Evolutionary conservation across 495 filamentous ascomycete genomes (phyloP).

Genomic region (Daldinia bambusicola): DNA sequence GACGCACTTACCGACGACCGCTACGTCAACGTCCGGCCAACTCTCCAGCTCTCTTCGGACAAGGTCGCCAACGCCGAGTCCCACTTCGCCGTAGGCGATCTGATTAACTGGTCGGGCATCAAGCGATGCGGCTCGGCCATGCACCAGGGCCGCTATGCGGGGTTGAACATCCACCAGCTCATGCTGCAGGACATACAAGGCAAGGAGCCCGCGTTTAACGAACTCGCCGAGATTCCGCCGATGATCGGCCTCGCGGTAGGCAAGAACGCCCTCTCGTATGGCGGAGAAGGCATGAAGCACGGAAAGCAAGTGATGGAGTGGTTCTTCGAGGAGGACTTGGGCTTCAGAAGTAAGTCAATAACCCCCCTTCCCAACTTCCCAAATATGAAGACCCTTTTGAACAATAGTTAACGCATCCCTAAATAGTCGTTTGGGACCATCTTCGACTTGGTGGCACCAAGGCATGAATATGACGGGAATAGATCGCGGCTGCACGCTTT

Average conservation of each 20-base stretch:
- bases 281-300: slow-evolving; percentile 59
- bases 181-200: slow-evolving; percentile 57
- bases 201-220: slow-evolving; percentile 54
- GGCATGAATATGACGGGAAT: slow-evolving; percentile 13
- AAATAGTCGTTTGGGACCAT: slow-evolving; percentile 66
- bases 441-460: slow-evolving; percentile 57
- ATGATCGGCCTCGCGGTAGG: slow-evolving; percentile 75
- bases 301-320: slow-evolving; percentile 67
- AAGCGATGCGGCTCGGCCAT: slow-evolving; percentile 76
- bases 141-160: slow-evolving; percentile 71
- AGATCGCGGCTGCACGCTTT: no score
- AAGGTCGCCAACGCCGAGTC: slow-evolving; percentile 59
- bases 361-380: no score
- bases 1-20: slow-evolving; percentile 62
- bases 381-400: background rate
- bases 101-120: slow-evolving; percentile 72
- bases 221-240: slow-evolving; percentile 63
- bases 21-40: slow-evolving; percentile 64
- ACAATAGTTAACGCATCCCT: slow-evolving; percentile 25
- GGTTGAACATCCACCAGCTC: slow-evolving; percentile 67
- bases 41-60: slow-evolving; percentile 57
- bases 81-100: slow-evolving; percentile 69
- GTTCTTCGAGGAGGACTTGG: slow-evolving; percentile 75
- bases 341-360: slow-evolving; percentile 63
- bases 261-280: slow-evolving; percentile 70